Conservation (phyloP, 352 stramenopile genomes). For the Globisporangium spinosum region DNA sequence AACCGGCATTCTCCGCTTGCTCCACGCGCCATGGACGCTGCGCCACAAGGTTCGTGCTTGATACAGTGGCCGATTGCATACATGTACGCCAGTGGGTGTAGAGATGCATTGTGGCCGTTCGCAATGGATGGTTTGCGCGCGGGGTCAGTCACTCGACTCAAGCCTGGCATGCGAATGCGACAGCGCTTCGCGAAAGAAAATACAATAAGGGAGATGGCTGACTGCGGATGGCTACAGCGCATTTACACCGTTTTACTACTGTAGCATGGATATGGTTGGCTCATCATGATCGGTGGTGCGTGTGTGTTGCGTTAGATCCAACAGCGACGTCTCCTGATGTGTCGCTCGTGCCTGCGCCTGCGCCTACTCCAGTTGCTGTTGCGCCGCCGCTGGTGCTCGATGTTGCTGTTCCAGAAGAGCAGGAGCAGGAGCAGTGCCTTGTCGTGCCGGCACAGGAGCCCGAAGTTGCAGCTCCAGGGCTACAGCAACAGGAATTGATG, state of each 20-base stretch:
- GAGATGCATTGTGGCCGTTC: neutral
- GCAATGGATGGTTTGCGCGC: neutral
- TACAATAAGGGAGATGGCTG: neutral
- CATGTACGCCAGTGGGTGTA: neutral
- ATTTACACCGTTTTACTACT: neutral
- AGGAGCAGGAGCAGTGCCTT: neutral
- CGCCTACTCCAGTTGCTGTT: neutral
- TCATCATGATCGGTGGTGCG: neutral
- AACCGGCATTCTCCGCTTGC: constrained; percentile 1
- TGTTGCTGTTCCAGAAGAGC: neutral
- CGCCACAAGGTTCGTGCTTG: neutral
- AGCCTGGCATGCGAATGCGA: neutral
- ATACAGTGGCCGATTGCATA: neutral
- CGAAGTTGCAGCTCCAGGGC: neutral
- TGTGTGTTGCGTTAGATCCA: neutral
- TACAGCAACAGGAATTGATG: neutral
- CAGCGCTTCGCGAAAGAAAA: neutral
- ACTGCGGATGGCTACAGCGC: neutral
- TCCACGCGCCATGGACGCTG: constrained; percentile 1
- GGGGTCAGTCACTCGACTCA: neutral
- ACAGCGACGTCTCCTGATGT: neutral
- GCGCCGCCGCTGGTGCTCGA: neutral
- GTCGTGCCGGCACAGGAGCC: neutral
- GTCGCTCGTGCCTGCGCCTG: neutral
- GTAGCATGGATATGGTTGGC: neutral